These are phyloP conservation scores for Neurospora terricola DNA, from an alignment of 495 filamentous ascomycete genomes.

Conservation along the genomic window DNA sequence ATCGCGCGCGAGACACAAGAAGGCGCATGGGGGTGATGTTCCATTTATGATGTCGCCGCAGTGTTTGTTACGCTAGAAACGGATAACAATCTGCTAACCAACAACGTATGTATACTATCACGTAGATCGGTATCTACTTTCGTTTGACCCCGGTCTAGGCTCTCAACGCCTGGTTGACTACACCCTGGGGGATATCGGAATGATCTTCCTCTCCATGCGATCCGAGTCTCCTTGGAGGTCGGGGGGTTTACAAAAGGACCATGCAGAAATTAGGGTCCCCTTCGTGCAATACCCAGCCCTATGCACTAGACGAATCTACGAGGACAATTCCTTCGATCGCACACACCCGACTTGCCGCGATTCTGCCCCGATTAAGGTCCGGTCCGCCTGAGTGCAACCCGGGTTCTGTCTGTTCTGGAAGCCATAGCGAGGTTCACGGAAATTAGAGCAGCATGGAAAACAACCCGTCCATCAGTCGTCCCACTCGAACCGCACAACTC, in stretches of 20 bases:
- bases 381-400: not conserved
- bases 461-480: not conserved
- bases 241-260: not conserved
- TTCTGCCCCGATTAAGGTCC: not conserved
- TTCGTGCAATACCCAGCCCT: not conserved
- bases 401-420: not conserved
- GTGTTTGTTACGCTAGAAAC: not conserved
- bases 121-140: not conserved
- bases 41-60: not conserved
- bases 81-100: not conserved
- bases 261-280: not conserved
- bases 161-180: not conserved
- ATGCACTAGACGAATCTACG: not conserved
- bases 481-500: not conserved
- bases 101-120: not conserved
- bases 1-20: not conserved
- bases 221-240: not conserved
- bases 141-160: not conserved
- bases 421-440: not conserved
- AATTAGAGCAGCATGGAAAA: not conserved
- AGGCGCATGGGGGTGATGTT: not conserved
- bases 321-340: not conserved
- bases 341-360: not conserved
- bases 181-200: not conserved
- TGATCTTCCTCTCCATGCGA: not conserved